Evolutionary conservation across 805 yeast genomes (phyloP), one percentile per base, ranked within the genome.

Genomic region (Saturnispora diversa): DNA sequence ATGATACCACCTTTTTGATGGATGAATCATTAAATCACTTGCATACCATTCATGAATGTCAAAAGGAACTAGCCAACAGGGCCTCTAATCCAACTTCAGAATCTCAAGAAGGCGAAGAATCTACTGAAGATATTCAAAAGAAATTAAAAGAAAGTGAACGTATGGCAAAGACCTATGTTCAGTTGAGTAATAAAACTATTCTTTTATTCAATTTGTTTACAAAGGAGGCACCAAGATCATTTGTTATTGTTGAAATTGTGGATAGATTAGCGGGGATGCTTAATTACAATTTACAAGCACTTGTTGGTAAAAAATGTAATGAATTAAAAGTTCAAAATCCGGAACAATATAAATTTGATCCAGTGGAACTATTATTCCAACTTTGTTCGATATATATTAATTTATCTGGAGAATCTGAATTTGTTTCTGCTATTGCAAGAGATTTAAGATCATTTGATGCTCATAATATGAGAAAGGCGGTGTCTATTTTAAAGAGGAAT

Each of bases 191-290:
- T 50, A 84, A 86, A 60, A 84, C 95, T 0, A 77, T 88, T 62
- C 73, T 72, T 31, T 65, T 92, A 47, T 81, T 92, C 53, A 79
- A 76, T 48, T 63, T 87, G 35, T 92, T 88, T 56, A 86, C 97
- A 0, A 69, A 75, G 44, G 90, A 90, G 47, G 84, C 85, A 8
- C 96, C 97, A 7, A 69, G 66, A 38, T 90, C 95, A 0, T 92
- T 92, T 62, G 76, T 78, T 4, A 81, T 85, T 31, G 77, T 84
- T 2, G 98, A 92, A 61, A 79, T 92, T 53, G 95, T 90, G 31
- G 95, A 87, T 52, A 73, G 98, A 60, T 67, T 92, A 47, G 95
- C 98, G 0, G 87, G 95, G 34, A 92, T 92, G 99, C 68, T 92
- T 57, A 83, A 92, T 63, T 90, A 88, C 62, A 92, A 92, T 57